Base-by-base conservation (phyloP, 2,329 filamentous ascomycete genomes). In the Fonsecaea nubica region DNA sequence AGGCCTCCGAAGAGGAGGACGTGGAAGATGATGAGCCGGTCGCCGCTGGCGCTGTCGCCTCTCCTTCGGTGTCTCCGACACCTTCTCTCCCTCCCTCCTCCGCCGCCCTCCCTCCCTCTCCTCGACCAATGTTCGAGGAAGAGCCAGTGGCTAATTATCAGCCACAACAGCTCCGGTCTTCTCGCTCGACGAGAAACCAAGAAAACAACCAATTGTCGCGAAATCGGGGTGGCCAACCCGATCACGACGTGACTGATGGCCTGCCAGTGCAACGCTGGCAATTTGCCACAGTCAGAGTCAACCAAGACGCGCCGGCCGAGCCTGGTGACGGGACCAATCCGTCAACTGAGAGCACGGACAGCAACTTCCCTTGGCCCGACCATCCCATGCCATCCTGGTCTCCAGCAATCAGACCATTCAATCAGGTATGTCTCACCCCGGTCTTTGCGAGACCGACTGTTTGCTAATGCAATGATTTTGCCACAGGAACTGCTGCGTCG, bases 241-340 rank as follows among this genome's bases (percentile, higher is more conserved):
- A 91, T 71, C 87, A 89, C 75, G 89, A 90, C 81, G 83, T 89
- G 58, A 84, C 87, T 58, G 82, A 86, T 84, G 92, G 93, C 66
- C 85, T 97, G 10, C 94, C 94, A 15, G 90, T 97, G 65, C 90
- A 93, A 75, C 92, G 96, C 85, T 98, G 93, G 90, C 89, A 91
- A 63, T 88, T 91, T 70, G 88, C 90, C 65, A 83, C 82, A 79
- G 85, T 92, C 64, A 89, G 81, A 50, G 81, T 94, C 75, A 88
- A 87, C 71, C 89, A 92, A 69, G 90, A 93, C 72, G 87, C 84
- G 33, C 69, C 76, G 7, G 63, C 72, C 4, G 71, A 75, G 12
- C 69, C 75, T 55, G 72, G 74, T 8, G 72, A 74, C 10, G 71
- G 65, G 36, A 73, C 72, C 59, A 74, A 73, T 33, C 72, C 75